Base-by-base conservation (phyloP, 805 yeast genomes). In the Hanseniaspora mollemarum region DNA sequence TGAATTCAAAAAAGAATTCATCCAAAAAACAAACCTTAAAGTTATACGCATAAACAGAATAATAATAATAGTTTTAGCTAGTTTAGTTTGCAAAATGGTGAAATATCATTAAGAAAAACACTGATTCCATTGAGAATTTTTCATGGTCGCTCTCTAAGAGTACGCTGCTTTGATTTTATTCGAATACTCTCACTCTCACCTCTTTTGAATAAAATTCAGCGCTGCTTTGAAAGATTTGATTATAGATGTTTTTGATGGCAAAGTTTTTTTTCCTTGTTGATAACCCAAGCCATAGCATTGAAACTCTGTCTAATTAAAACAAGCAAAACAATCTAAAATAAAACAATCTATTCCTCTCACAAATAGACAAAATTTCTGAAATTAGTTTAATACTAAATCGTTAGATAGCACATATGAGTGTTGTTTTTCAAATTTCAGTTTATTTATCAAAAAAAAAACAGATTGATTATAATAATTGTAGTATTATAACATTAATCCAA, bases 311-410 rank as follows among this genome's bases (percentile, higher is more conserved):
- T 37, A 35, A 16, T 16, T 12, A 16, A 18, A 35, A 9, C 5
- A 35, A 16, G 13, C 7, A 16, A 21, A 21, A 19, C 13, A 37
- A 37, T 12, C 15, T 21, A 37, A 37, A 22, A 37, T 21, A 37
- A 19, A 37, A 35, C 4, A 21, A 37, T 37, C 41, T 37, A 37
- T 37, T 37, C 28, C 16, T 37, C 41, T 37, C 41, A 37, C 28
- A 37, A 37, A 21, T 37, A 22, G 41, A 22, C 28, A 16, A 18
- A 7, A 18, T 36, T 18, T 7, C 21, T 5, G 10, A 13, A 28
- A 28, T 28, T 28, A n/a, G n/a, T n/a, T 32, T 12, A 8, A 32
- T 9, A 32, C 9, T 18, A 32, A 32, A 9, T 12, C 7, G 6
- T 10, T 6, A 6, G n/a, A 32, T 6, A 32, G n/a, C 36, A 12